Conservation (phyloP, 257 asterid species). For the Gentiana straminea region DNA sequence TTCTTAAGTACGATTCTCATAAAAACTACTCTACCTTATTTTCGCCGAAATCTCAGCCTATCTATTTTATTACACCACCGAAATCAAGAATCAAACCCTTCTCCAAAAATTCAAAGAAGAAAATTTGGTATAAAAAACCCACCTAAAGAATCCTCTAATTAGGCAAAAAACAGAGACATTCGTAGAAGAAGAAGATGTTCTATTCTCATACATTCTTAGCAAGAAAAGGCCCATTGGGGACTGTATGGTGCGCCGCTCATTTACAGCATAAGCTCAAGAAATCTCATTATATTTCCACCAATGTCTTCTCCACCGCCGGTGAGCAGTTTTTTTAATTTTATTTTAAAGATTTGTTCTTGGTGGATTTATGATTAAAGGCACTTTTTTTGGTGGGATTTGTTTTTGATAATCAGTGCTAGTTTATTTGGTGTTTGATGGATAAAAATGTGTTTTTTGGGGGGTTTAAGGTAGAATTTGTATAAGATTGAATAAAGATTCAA, state of each 20-base stretch:
- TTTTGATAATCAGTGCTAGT: not conserved
- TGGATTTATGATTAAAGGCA: not conserved
- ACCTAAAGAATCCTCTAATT: too few species aligned
- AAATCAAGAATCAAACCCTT: too few species aligned
- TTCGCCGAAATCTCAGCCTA: too few species aligned
- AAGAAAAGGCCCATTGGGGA: slow-evolving; percentile 76
- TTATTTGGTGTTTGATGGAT: not conserved
- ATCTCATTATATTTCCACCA: slow-evolving; percentile 51
- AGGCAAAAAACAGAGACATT: too few species aligned
- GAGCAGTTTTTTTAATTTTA: slow-evolving; percentile 3
- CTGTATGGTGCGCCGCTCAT: slow-evolving; percentile 97
- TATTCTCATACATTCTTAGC: slow-evolving; percentile 77
- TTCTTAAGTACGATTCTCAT: too few species aligned
- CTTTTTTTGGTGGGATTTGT: not conserved
- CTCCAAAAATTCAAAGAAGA: too few species aligned
- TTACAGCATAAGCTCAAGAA: slow-evolving; percentile 67
- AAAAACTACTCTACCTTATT: too few species aligned
- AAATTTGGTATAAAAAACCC: too few species aligned
- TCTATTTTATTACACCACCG: too few species aligned
- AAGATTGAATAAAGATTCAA: too few species aligned
- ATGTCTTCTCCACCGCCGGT: slow-evolving; percentile 69
- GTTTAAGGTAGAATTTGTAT: too few species aligned
- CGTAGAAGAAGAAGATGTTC: slow-evolving; percentile 39
- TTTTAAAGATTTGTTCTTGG: not conserved
- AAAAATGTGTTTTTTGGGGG: not conserved